These are phyloP conservation scores for Helianthus tuberosus DNA, from an alignment of 129 eudicot genomes.

Conservation along the genomic window DNA sequence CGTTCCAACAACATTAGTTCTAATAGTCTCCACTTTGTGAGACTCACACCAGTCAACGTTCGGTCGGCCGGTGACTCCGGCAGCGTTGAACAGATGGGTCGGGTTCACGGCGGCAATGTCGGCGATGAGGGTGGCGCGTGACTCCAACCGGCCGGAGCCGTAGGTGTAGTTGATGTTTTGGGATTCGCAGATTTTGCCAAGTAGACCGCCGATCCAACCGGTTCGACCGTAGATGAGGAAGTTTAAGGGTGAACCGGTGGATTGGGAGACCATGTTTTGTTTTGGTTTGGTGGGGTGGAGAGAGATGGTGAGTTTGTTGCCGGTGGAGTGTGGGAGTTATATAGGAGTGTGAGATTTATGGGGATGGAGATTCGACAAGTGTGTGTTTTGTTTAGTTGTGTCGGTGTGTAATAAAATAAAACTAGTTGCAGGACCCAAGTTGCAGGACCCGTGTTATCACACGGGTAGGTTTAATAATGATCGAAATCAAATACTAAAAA, in stretches of 20 bases:
- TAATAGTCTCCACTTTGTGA: conserved; percentile 67
- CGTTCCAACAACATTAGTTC: conserved; percentile 70
- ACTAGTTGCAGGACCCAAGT: too few species aligned
- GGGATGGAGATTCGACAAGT: conserved; percentile 28
- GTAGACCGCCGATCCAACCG: conserved; percentile 38
- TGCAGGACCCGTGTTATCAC: too few species aligned
- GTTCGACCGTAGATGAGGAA: conserved; percentile 67
- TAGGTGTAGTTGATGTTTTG: conserved; percentile 51
- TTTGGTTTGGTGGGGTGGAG: not conserved
- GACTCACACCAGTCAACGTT: conserved; percentile 85
- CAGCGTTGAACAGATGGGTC: conserved; percentile 70
- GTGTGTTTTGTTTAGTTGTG: not conserved
- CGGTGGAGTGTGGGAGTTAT: not conserved
- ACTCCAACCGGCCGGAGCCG: conserved; percentile 67
- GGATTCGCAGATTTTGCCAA: conserved; percentile 54
- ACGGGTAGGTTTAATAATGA: too few species aligned
- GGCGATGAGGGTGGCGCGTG: conserved; percentile 45
- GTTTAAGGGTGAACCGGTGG: conserved; percentile 41
- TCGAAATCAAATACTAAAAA: too few species aligned
- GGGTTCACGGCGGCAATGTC: conserved; percentile 57
- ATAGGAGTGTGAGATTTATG: not conserved
- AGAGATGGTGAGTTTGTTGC: not conserved
- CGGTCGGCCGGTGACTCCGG: conserved; percentile 76
- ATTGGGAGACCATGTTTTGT: conserved; percentile 44
- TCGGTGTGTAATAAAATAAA: not conserved